These are phyloP conservation scores for Fusarium acutatum DNA, from an alignment of 2,329 filamentous ascomycete genomes.

Conservation along the genomic window DNA sequence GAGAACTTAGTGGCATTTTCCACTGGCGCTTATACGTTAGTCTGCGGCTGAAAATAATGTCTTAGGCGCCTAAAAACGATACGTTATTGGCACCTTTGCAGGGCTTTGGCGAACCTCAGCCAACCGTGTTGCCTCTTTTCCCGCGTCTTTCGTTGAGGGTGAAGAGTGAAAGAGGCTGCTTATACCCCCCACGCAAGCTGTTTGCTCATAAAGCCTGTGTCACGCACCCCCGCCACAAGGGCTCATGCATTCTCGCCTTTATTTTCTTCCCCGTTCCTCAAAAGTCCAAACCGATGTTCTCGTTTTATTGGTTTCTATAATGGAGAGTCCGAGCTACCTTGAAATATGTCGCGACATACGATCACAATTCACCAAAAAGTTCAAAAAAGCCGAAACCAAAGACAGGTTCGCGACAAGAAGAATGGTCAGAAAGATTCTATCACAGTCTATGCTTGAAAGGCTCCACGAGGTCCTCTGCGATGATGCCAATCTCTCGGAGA, in stretches of 20 bases:
- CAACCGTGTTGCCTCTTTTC: background rate
- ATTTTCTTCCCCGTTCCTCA: background rate
- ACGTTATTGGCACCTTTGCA: background rate
- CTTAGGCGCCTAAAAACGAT: background rate
- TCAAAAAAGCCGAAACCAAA: background rate
- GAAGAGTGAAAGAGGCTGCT: background rate
- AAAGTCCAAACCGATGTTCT: background rate
- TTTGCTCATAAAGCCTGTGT: background rate
- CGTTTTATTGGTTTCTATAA: background rate
- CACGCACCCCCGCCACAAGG: background rate
- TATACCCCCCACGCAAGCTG: background rate
- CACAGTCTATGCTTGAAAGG: rapidly evolving
- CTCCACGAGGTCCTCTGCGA: background rate
- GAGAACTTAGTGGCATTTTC: background rate
- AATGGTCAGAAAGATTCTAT: background rate
- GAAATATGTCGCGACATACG: background rate
- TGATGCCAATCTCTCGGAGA: background rate
- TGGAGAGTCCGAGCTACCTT: background rate
- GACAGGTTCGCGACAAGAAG: background rate
- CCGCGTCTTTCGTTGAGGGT: background rate
- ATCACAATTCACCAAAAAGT: background rate
- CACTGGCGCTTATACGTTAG: background rate
- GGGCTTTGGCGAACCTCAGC: background rate
- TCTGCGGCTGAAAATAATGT: background rate
- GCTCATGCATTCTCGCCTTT: background rate